Base-by-base conservation (phyloP, 2,329 filamentous ascomycete species). In the Aotearoamyces nothofagi region DNA sequence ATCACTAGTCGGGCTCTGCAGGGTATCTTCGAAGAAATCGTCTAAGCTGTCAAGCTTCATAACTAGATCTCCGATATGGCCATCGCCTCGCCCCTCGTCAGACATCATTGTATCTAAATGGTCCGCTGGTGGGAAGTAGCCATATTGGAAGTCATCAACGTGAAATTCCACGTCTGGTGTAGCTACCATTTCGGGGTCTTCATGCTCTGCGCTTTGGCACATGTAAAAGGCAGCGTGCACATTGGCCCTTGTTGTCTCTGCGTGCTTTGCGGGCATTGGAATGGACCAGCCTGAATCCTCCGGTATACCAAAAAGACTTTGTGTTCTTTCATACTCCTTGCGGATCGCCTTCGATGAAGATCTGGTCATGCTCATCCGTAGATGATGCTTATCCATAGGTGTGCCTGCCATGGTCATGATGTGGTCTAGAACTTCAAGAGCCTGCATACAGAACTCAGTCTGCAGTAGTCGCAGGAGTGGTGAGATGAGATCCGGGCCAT, bases 331-430 rank as follows among this genome's bases (percentile, higher is more conserved):
- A 43, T 93, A 96, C 53, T 96, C 86, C 49, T 94, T 96, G 27
- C 82, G 76, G 27, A 90, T 78, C 0, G 78, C 73, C 42, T 80
- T 78, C 1, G 84, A 90, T 3, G 84, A 83, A 1, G 80, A 76
- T 9, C 81, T 78, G 4, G 84, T 86, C 83, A 98, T 94, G 53
- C 87, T 96, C 92, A 98, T 98, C 22, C 90, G 74, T 33, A 98
- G 59, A 47, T 96, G 84, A 43, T 94, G 83, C 43, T 81, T 83
- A 52, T 96, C 90, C 66, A 93, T 83, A 1, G 87, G 79, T 17
- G 80, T 84, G 4, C 82, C 80, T 1, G 84, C 84, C 61, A 96
- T 87, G 15, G 80, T 82, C 69, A 94, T 92, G 42, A 96, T 90
- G 39, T 87, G 81, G 51, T 98, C 90, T 33, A 98, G 61, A 1